Percentiles rank a stretch among this genome's conserved stretches.
These are phyloP conservation scores for Flaveria trinervia DNA, from an alignment of 129 eudicot genomes.

Conservation along the genomic window DNA sequence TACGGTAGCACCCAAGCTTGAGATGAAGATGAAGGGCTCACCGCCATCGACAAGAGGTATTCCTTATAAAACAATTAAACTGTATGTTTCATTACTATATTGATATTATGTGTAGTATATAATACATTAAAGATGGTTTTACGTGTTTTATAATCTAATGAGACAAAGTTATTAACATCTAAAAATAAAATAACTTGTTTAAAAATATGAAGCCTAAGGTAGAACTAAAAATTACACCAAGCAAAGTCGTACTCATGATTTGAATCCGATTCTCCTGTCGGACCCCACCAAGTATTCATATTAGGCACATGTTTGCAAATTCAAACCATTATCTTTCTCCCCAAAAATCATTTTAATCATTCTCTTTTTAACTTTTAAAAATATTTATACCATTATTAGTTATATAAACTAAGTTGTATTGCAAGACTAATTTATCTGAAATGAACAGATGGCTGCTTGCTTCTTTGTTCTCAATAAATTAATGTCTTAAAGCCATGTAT, in stretches of 20 bases:
- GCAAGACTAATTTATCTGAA: background rate
- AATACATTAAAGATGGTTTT: too few species aligned
- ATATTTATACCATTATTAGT: background rate
- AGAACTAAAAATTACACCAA: conserved; percentile 27
- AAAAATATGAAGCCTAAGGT: conserved; percentile 22
- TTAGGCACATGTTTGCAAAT: conserved; percentile 11
- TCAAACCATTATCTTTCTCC: background rate
- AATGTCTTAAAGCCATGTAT: background rate
- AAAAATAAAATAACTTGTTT: background rate
- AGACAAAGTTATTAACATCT: too few species aligned
- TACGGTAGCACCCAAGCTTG: too few species aligned
- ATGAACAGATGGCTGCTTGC: background rate
- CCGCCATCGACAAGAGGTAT: too few species aligned
- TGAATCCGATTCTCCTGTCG: conserved; percentile 34
- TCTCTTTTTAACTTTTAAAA: background rate
- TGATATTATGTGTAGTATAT: too few species aligned
- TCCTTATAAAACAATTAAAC: too few species aligned
- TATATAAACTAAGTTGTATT: background rate
- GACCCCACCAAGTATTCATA: conserved; percentile 28
- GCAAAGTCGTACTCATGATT: conserved; percentile 31
- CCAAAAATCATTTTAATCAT: background rate
- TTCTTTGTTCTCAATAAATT: background rate
- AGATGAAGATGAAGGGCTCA: too few species aligned
- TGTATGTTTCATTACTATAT: too few species aligned
- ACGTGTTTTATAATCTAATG: too few species aligned